These are phyloP conservation scores for Wallemia mellicola DNA, from an alignment of 1,284 basidiomycete species.

Conservation along the genomic window DNA sequence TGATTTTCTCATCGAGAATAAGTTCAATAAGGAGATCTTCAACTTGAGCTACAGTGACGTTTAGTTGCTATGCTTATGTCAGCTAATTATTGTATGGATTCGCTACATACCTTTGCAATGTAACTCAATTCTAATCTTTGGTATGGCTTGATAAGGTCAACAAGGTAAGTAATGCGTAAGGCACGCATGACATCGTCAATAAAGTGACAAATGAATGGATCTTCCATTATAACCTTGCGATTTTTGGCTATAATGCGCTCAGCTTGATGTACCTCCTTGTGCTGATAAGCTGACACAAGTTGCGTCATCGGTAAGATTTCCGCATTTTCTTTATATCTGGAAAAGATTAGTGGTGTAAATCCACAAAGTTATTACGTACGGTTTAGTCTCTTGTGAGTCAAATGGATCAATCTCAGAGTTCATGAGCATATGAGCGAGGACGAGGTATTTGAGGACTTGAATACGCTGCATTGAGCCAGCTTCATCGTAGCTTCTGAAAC, in stretches of 20 bases:
- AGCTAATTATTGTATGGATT: too few relatives aligned
- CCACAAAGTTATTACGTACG: constrained; percentile 22
- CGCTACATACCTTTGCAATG: constrained; percentile 43
- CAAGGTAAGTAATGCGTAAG: constrained; percentile 77
- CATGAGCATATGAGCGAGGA: constrained; percentile 92
- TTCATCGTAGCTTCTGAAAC: constrained; percentile 95
- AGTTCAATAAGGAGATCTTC: constrained; percentile 76
- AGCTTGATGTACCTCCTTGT: constrained; percentile 76
- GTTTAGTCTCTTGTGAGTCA: constrained; percentile 96
- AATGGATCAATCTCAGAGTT: constrained; percentile 97
- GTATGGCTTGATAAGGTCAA: constrained; percentile 92
- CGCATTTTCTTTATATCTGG: constrained; percentile 75
- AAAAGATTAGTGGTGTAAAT: background rate
- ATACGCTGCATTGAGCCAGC: constrained; percentile 86
- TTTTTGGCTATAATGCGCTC: constrained; percentile 85
- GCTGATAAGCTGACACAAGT: constrained; percentile 81
- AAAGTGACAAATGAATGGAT: constrained; percentile 68
- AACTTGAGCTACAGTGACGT: constrained; percentile 57
- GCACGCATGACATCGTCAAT: constrained; percentile 83
- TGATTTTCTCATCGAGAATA: constrained; percentile 78
- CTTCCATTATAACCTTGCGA: constrained; percentile 73
- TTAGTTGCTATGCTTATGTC: constrained; percentile 46
- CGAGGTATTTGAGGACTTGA: constrained; percentile 92
- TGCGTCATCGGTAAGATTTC: constrained; percentile 96
- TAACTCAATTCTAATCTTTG: constrained; percentile 70